Percentiles rank a stretch among this genome's conserved stretches.
phyloP scores from a whole-genome alignment of 495 filamentous ascomycete species.

The Penicillium nucicola region DNA sequence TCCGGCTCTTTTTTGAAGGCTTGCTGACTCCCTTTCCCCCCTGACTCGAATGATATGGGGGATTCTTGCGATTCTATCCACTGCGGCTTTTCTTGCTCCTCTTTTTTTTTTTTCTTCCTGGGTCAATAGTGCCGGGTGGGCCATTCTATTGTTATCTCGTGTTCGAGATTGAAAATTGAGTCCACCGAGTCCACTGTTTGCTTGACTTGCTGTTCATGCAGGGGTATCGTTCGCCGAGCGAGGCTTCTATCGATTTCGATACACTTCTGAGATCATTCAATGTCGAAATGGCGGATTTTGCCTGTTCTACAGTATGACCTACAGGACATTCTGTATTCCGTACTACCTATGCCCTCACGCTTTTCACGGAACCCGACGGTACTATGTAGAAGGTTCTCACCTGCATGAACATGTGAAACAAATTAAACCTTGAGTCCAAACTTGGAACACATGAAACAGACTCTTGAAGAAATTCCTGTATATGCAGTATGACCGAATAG shows the following conservation, averaged over 20 bases:
- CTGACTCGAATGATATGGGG: slow-evolving; percentile 19
- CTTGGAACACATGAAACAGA: background rate
- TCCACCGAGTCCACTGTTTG: background rate
- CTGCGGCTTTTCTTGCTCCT: background rate
- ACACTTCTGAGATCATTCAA: background rate
- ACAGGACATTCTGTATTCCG: too few species aligned
- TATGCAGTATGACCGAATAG: background rate
- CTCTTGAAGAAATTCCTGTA: background rate
- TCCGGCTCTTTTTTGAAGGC: slow-evolving; percentile 9
- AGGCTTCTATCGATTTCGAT: background rate
- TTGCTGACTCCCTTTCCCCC: background rate
- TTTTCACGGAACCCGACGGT: too few species aligned
- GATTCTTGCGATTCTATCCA: background rate
- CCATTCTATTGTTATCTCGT: background rate
- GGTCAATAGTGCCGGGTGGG: slow-evolving; percentile 8
- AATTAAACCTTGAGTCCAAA: too few species aligned
- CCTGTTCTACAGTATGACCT: background rate
- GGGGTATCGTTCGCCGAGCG: background rate
- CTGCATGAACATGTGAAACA: too few species aligned
- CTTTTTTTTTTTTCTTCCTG: background rate
- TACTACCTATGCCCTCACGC: too few species aligned
- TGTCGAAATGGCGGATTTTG: background rate
- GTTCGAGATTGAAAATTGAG: background rate
- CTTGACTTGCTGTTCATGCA: background rate
- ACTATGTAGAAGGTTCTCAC: too few species aligned